phyloP scores from a whole-genome alignment of 2,329 filamentous ascomycete genomes.

The Pseudogymnoascus sp. region DNA sequence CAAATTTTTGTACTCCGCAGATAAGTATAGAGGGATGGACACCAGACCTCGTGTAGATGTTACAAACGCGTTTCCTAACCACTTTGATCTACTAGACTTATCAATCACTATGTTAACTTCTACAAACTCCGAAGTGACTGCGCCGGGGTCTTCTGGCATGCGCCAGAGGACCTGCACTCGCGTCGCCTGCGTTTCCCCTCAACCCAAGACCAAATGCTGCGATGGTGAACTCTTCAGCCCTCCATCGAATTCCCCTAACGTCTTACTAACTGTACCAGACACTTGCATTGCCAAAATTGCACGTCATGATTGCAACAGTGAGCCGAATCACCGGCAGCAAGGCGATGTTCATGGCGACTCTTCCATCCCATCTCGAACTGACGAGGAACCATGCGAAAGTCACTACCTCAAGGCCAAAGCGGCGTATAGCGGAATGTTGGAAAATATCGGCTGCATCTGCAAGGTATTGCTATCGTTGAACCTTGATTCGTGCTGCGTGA shows the following conservation, averaged over 20 bases:
- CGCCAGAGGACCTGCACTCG: neutral
- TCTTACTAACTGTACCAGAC: neutral
- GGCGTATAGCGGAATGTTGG: conserved; percentile 4
- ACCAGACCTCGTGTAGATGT: neutral
- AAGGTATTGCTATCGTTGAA: conserved; percentile 9
- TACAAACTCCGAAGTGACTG: neutral
- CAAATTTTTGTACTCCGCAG: too few relatives aligned
- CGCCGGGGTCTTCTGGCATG: neutral
- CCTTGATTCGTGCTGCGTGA: conserved; percentile 7
- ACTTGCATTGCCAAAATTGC: neutral
- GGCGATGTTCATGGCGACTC: neutral
- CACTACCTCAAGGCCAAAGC: neutral
- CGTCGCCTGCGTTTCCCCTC: neutral
- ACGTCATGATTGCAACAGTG: neutral
- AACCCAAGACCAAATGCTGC: neutral
- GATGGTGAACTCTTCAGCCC: neutral
- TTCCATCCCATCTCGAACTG: neutral
- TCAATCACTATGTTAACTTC: neutral
- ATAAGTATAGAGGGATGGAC: too few relatives aligned
- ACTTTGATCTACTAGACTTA: neutral
- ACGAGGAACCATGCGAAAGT: conserved; percentile 1
- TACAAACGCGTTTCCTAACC: neutral
- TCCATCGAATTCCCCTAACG: neutral
- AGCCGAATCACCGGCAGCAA: neutral
- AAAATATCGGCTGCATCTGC: conserved; percentile 11